A percentile compares a stretch with the other conserved stretches of the same genome.
phyloP scores from a whole-genome alignment of 345 rosid genomes.

The Lagerstroemia speciosa region DNA sequence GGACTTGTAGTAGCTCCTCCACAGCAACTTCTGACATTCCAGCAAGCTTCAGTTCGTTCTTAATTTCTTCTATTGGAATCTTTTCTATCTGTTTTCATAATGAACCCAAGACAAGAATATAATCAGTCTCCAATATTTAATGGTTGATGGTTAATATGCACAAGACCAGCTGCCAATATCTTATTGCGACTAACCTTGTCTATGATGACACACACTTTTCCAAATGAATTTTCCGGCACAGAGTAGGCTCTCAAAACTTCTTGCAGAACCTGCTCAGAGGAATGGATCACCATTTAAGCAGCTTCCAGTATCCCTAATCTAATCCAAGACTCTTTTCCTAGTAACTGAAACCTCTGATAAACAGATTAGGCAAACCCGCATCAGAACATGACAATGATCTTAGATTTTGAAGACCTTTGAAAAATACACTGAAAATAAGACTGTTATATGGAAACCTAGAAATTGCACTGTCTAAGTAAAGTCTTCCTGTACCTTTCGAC shows the following conservation, averaged over 20 bases:
- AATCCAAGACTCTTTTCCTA: not conserved
- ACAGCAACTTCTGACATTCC: constrained; percentile 64
- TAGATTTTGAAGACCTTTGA: not conserved
- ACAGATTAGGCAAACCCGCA: not conserved
- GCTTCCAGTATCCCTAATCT: not conserved
- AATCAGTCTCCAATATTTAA: not conserved
- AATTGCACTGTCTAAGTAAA: not conserved
- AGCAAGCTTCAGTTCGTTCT: constrained; percentile 50
- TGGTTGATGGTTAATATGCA: not conserved
- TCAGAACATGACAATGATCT: not conserved
- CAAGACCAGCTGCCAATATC: not conserved
- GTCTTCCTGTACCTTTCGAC: constrained; percentile 63
- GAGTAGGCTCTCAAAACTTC: constrained; percentile 64
- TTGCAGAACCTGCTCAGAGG: constrained; percentile 59
- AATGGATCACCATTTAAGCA: not conserved
- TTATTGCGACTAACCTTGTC: constrained; percentile 65
- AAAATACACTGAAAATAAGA: not conserved
- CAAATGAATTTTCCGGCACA: constrained; percentile 63
- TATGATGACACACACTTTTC: constrained; percentile 71
- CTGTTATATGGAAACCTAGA: not conserved
- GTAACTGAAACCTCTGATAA: not conserved
- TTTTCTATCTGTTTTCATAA: constrained; percentile 54
- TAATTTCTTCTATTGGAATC: constrained; percentile 63
- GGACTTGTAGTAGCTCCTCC: constrained; percentile 64
- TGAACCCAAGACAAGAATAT: constrained; percentile 1